Percentiles rank a stretch among this genome's conserved stretches.
These are phyloP conservation scores for Mucor circinelloides DNA, from an alignment of 371 early-diverging fungal species.

Conservation along the genomic window DNA sequence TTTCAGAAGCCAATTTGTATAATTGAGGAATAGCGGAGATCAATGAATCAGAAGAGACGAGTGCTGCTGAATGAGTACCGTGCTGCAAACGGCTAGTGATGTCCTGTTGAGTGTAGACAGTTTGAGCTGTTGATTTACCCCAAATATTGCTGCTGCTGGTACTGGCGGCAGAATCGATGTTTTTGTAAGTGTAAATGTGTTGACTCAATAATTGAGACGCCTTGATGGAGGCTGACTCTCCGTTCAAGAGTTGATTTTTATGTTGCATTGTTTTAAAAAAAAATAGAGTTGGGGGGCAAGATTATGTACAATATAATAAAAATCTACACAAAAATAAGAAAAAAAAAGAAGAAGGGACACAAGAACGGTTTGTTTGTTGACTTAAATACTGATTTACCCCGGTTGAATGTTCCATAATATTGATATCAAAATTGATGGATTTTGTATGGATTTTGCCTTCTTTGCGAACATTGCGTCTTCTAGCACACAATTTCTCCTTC, in stretches of 20 bases:
- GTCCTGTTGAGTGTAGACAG: conserved; percentile 26
- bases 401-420: not conserved
- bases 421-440: not conserved
- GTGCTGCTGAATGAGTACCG: conserved; percentile 41
- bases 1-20: conserved; percentile 55
- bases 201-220: conserved; percentile 74
- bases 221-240: conserved; percentile 65
- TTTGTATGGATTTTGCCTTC: conserved; percentile 8
- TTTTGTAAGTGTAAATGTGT: conserved; percentile 64
- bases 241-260: conserved; percentile 37
- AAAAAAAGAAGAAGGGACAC: not conserved
- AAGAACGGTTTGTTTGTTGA: not conserved
- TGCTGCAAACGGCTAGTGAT: conserved; percentile 19
- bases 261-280: conserved; percentile 15
- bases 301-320: not conserved
- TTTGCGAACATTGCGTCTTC: conserved; percentile 39
- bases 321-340: not conserved
- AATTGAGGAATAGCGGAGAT: conserved; percentile 69
- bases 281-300: not conserved
- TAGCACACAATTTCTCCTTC: conserved; percentile 32
- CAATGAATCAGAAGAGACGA: conserved; percentile 56
- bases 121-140: conserved; percentile 17
- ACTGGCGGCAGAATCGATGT: not conserved
- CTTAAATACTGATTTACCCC: conserved; percentile 7
- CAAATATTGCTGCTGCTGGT: conserved; percentile 8